phyloP scores from a whole-genome alignment of 148 eudicot genomes.

The Chenopodium album region DNA sequence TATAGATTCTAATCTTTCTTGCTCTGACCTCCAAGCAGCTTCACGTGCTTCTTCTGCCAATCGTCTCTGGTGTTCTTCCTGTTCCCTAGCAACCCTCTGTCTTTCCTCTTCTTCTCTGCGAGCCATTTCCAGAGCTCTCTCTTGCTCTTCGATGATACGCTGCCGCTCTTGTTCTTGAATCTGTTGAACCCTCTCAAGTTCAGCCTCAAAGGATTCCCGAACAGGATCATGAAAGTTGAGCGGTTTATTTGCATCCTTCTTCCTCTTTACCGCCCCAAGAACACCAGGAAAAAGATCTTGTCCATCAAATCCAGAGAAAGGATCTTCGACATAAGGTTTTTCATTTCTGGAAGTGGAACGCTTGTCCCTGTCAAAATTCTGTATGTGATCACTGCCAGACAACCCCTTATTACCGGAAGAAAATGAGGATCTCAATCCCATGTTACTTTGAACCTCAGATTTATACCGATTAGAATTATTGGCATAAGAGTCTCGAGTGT shows the following conservation, averaged over 20 bases:
- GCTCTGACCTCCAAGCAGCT: constrained; percentile 90
- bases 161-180: constrained; percentile 88
- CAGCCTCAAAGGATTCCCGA: constrained; percentile 98
- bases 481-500: constrained; percentile 36
- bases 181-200: constrained; percentile 95
- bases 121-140: constrained; percentile 80
- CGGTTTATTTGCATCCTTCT: constrained; percentile 62
- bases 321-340: constrained; percentile 51
- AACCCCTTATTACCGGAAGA: constrained; percentile 45
- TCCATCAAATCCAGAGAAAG: constrained; percentile 63
- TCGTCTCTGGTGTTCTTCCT: constrained; percentile 66
- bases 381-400: constrained; percentile 42
- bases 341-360: constrained; percentile 54
- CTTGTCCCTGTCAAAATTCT: constrained; percentile 57
- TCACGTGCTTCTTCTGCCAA: constrained; percentile 85
- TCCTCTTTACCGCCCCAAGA: constrained; percentile 74
- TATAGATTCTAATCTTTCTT: constrained; percentile 64
- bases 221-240: constrained; percentile 86
- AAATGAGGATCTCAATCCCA: constrained; percentile 48
- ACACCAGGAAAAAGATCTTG: constrained; percentile 66
- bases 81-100: constrained; percentile 64
- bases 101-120: constrained; percentile 93
- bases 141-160: constrained; percentile 77
- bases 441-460: constrained; percentile 39
- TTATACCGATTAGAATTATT: constrained; percentile 46